Evolutionary conservation across 2,329 filamentous ascomycete genomes (phyloP), one percentile per base, ranked within the genome.

Genomic region (Fusarium circinatum): DNA sequence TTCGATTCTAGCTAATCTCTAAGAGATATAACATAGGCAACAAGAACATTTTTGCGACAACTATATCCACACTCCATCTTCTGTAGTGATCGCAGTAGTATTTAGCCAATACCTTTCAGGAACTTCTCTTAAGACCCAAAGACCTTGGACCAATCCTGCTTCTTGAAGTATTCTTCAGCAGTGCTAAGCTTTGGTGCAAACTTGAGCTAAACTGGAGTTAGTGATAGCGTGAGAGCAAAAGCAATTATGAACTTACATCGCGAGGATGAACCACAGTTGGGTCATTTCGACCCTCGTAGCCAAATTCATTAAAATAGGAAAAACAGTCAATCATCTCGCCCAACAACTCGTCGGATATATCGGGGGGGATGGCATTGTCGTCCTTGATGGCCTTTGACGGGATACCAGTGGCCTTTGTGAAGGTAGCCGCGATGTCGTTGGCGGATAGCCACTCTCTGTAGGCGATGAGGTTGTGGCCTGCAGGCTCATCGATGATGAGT

Each of bases 381-480:
- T 62, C 47, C 9, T 49, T 39, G n/a, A 60, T 22, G 38, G 44
- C 38, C 20, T 51, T 38, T 22, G 71, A 36, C 49, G 62, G 30
- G 12, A 72, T 60, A 17, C 58, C 73, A 15, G 49, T 78, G 7
- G 68, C 75, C 13, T 63, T 44, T 6, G 67, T 68, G n/a, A 79
- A 78, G 1, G 66, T 30, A 3, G 60, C 32, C 5, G 65, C 65
- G 11, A 78, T 47, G 30, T 79, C 78, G 2, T 58, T 65, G 6
- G 41, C 13, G 4, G 68, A 71, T 8, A 79, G 47, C 65, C 68
- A 77, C 28, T 72, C 78, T 36, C 78, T 69, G n/a, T 76, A 75
- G 4, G 47, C 75, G 15, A 79, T 73, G 4, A 79, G 32, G 30
- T 78, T 78, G 30, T 71, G 70, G 2, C 74, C 74, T 3, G 61